Percentiles rank a stretch among this genome's conserved stretches.
These are phyloP conservation scores for Xylaria intraflava DNA, from an alignment of 495 filamentous ascomycete species.

Conservation along the genomic window DNA sequence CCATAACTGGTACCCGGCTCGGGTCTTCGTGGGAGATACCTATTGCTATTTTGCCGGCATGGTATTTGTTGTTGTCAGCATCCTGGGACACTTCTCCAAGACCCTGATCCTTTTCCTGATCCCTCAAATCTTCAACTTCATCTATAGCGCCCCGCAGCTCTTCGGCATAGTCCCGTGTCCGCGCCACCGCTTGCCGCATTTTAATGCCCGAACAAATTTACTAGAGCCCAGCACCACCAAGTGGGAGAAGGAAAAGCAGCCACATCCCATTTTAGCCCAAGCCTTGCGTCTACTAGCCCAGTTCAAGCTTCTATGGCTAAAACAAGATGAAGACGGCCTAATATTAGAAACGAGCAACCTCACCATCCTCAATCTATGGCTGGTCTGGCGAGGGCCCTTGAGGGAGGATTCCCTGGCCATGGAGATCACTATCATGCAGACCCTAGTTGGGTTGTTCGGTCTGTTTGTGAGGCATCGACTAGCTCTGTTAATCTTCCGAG, in stretches of 20 bases:
- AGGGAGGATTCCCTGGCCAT: constrained; percentile 75
- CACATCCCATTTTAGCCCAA: constrained; percentile 52
- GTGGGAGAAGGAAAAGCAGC: constrained; percentile 62
- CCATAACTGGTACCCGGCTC: constrained; percentile 96
- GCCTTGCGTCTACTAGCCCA: constrained; percentile 57
- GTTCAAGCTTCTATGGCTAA: constrained; percentile 58
- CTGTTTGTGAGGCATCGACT: constrained; percentile 79
- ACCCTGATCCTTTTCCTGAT: constrained; percentile 86
- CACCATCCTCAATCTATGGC: constrained; percentile 89
- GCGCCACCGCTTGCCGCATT: constrained; percentile 80
- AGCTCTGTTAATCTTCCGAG: constrained; percentile 75
- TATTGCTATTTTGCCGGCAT: constrained; percentile 99
- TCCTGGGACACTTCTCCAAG: constrained; percentile 96
- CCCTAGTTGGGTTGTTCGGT: constrained; percentile 65
- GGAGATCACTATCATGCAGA: constrained; percentile 70
- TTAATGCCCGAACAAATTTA: constrained; percentile 74
- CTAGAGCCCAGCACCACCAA: constrained; percentile 77
- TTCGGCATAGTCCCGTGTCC: constrained; percentile 87
- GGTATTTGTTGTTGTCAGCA: constrained; percentile 95
- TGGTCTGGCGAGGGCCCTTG: constrained; percentile 92
- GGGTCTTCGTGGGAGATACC: constrained; percentile 94
- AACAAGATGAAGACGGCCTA: constrained; percentile 55
- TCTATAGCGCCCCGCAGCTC: constrained; percentile 87
- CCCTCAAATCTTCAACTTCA: constrained; percentile 92
- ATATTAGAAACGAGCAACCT: constrained; percentile 84